Evolutionary conservation across 129 eudicot species (phyloP).

Genomic region (Arctium minus): DNA sequence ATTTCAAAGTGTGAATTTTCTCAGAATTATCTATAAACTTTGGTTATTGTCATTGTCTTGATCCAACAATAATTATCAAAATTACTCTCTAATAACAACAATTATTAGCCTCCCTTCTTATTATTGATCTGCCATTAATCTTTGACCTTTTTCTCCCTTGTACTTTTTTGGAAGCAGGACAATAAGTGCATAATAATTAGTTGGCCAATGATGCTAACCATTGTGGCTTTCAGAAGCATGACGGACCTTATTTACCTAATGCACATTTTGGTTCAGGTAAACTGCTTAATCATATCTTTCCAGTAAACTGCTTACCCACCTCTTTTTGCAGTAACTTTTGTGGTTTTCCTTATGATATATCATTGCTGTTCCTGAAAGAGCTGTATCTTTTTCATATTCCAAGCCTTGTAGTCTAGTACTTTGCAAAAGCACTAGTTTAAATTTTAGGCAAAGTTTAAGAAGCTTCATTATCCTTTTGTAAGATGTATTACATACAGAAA

Average conservation of each 20-base stretch:
- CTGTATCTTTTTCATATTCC: too few species aligned
- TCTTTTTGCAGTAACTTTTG: neutral
- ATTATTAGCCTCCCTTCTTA: neutral
- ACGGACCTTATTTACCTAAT: constrained; percentile 72
- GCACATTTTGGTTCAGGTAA: constrained; percentile 88
- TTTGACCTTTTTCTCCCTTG: neutral
- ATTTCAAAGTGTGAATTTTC: too few species aligned
- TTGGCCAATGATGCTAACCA: constrained; percentile 49
- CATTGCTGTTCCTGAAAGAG: too few species aligned
- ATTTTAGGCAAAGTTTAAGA: too few species aligned
- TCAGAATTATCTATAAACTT: too few species aligned
- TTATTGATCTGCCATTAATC: neutral
- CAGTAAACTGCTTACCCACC: neutral
- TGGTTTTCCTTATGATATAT: neutral
- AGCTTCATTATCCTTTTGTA: too few species aligned
- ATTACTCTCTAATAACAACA: neutral
- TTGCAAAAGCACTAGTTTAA: neutral
- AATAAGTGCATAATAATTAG: constrained; percentile 59
- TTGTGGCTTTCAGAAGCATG: constrained; percentile 62
- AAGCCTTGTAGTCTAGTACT: neutral
- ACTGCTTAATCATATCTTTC: neutral
- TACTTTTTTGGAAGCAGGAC: constrained; percentile 40
- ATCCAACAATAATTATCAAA: neutral
- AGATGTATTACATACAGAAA: too few species aligned
- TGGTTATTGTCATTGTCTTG: too few species aligned